Evolutionary conservation across 148 eudicot genomes (phyloP).

Genomic region (Chenopodium suecicum): DNA sequence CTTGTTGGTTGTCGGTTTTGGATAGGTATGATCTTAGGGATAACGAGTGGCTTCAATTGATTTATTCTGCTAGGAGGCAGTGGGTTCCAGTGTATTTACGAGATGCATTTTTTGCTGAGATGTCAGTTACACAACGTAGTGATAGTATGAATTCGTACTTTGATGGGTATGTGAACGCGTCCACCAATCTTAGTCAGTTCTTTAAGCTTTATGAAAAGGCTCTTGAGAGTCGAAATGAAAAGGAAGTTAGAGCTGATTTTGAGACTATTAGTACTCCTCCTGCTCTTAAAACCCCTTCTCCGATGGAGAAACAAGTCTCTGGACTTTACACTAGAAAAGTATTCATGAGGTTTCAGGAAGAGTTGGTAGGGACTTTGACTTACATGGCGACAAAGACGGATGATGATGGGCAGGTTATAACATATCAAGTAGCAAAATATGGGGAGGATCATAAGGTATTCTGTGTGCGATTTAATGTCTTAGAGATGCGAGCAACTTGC

Average conservation of each 20-base stretch:
- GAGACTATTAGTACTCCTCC: slow-evolving; percentile 51
- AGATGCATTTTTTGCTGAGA: slow-evolving; percentile 56
- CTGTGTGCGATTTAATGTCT: slow-evolving; percentile 40
- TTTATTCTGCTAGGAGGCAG: slow-evolving; percentile 44
- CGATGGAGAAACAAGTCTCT: slow-evolving; percentile 60
- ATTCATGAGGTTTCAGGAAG: slow-evolving; percentile 54
- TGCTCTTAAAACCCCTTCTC: slow-evolving; percentile 54
- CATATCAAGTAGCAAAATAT: slow-evolving; percentile 48
- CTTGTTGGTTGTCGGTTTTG: slow-evolving; percentile 50
- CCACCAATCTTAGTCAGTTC: slow-evolving; percentile 48
- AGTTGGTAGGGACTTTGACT: slow-evolving; percentile 59
- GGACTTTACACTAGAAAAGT: slow-evolving; percentile 48
- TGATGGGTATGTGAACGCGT: slow-evolving; percentile 62
- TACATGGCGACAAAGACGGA: slow-evolving; percentile 50
- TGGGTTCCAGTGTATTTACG: slow-evolving; percentile 57
- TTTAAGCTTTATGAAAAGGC: slow-evolving; percentile 57
- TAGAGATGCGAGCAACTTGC: slow-evolving; percentile 50
- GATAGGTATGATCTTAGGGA: slow-evolving; percentile 45
- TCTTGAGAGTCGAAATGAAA: slow-evolving; percentile 52
- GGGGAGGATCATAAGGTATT: slow-evolving; percentile 50
- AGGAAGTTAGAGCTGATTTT: slow-evolving; percentile 61
- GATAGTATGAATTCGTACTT: slow-evolving; percentile 65
- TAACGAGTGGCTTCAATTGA: slow-evolving; percentile 48
- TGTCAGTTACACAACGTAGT: slow-evolving; percentile 49
- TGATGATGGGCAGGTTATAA: slow-evolving; percentile 38